Evolutionary conservation across 805 yeast genomes (phyloP), one percentile per base, ranked within the genome.

Genomic region (Candida railenensis): DNA sequence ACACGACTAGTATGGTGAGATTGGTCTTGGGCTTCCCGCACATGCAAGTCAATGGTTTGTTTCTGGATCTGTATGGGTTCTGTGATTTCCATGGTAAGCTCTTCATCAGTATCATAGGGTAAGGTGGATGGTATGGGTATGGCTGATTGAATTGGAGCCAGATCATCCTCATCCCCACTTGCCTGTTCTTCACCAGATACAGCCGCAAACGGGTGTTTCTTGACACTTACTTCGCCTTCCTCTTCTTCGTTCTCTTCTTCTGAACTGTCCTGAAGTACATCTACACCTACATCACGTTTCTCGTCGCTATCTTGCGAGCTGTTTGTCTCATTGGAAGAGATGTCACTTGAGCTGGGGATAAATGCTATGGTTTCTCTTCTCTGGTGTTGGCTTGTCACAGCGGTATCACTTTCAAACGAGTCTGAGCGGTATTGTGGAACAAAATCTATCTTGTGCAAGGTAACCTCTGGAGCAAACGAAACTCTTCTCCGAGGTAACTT

Each of bases 391-490:
- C 22, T 11, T 4, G 22, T 12, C 22, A 18, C 14, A 11, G 20
- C 33, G 50, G 53, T 48, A 32, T 42, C 48, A 37, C 39, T 25
- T 32, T 38, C 44, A 37, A 34, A 21, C 5, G 34, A 25, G 21
- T 40, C 47, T 16, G 41, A 34, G 12, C 42, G 34, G 37, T 48
- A 48, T 15, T 42, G 54, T 7, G 65, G 68, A 39, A 66, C 64
- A 49, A 62, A 60, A 48, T 66, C 82, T 53, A 76, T 73, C 55
- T 81, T 78, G 55, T 83, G 87, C 36, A 83, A 69, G 2, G 86
- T 82, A 0, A 83, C 88, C 53, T 82, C 87, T 1, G 87, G 87
- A 0, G 91, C 91, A 70, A 87, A 87, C 3, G 89, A 82, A 3
- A 87, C 92, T 21, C 92, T 65, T 47, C 92, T 65, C 33, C 65